Conservation (phyloP, 257 asterid species). For the Penstemon eatonii region DNA sequence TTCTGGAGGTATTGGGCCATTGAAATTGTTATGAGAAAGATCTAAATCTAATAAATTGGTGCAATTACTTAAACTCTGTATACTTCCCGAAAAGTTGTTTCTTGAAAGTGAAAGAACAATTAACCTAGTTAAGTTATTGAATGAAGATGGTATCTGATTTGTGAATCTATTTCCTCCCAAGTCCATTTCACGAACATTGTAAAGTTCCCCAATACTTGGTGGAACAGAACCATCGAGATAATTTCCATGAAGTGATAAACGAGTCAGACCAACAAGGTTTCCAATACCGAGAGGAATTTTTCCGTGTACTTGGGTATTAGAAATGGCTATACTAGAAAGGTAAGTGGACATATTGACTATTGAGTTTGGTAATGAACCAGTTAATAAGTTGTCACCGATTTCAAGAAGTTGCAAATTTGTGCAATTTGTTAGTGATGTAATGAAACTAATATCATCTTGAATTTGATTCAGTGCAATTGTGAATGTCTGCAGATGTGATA, state of each 20-base stretch:
- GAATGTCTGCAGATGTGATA: constrained; percentile 23
- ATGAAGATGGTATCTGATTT: constrained; percentile 8
- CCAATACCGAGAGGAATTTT: constrained; percentile 34
- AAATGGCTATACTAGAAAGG: constrained; percentile 13
- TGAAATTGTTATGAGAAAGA: constrained; percentile 19
- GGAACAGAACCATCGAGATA: constrained; percentile 37
- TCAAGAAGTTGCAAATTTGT: constrained; percentile 24
- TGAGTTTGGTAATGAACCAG: constrained; percentile 36
- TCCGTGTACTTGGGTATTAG: constrained; percentile 36
- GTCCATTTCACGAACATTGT: background rate
- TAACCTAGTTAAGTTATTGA: background rate
- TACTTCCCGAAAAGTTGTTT: constrained; percentile 22
- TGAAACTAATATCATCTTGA: constrained; percentile 29
- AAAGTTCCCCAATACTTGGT: background rate
- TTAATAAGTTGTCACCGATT: constrained; percentile 29
- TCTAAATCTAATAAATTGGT: background rate
- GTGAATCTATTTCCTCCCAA: constrained; percentile 15
- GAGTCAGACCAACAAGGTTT: constrained; percentile 28
- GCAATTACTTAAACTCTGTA: constrained; percentile 30
- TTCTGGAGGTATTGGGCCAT: constrained; percentile 23
- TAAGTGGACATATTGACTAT: constrained; percentile 36
- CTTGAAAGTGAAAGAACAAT: background rate
- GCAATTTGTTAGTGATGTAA: constrained; percentile 39
- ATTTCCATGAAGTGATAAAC: constrained; percentile 26
- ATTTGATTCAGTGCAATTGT: constrained; percentile 15